Conservation (phyloP, 805 yeast genomes). For the Ogataea salicorniae region DNA sequence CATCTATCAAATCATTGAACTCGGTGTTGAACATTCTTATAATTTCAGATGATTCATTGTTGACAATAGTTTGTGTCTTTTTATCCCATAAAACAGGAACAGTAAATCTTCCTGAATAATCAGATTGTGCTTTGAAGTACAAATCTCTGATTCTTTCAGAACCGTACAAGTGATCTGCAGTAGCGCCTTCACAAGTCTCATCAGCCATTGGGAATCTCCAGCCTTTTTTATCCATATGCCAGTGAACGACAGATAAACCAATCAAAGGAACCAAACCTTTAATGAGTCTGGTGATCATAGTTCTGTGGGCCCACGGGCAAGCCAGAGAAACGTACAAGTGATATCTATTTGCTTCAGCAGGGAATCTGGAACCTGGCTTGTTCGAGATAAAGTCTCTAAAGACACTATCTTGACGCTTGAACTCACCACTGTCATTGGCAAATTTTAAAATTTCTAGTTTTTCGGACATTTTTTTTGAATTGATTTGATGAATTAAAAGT, state of each 20-base stretch:
- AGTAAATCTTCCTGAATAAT: slow-evolving; percentile 78
- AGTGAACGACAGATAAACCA: slow-evolving; percentile 76
- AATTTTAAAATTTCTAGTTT: slow-evolving; percentile 42
- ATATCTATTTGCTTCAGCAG: slow-evolving; percentile 76
- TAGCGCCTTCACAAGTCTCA: slow-evolving; percentile 42
- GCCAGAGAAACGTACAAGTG: slow-evolving; percentile 84
- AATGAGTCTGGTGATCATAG: slow-evolving; percentile 63
- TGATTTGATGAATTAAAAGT: background rate
- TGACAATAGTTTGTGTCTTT: slow-evolving; percentile 76
- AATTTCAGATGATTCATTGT: slow-evolving; percentile 87
- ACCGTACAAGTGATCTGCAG: slow-evolving; percentile 58
- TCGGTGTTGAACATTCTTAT: slow-evolving; percentile 77
- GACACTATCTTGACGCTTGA: slow-evolving; percentile 41
- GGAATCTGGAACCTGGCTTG: slow-evolving; percentile 53
- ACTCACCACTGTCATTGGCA: slow-evolving; percentile 51
- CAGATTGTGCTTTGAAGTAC: slow-evolving; percentile 69
- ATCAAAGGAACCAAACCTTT: slow-evolving; percentile 67
- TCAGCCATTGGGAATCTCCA: slow-evolving; percentile 68
- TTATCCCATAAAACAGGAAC: slow-evolving; percentile 95
- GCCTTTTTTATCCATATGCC: slow-evolving; percentile 83
- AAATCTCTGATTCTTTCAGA: slow-evolving; percentile 59
- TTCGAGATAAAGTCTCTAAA: slow-evolving; percentile 64
- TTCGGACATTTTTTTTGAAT: slow-evolving; percentile 1
- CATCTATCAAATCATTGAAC: slow-evolving; percentile 54
- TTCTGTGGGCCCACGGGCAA: slow-evolving; percentile 96